Evolutionary conservation across 768 basidiomycete species (phyloP).

Genomic region (Rubroboletus satanas): DNA sequence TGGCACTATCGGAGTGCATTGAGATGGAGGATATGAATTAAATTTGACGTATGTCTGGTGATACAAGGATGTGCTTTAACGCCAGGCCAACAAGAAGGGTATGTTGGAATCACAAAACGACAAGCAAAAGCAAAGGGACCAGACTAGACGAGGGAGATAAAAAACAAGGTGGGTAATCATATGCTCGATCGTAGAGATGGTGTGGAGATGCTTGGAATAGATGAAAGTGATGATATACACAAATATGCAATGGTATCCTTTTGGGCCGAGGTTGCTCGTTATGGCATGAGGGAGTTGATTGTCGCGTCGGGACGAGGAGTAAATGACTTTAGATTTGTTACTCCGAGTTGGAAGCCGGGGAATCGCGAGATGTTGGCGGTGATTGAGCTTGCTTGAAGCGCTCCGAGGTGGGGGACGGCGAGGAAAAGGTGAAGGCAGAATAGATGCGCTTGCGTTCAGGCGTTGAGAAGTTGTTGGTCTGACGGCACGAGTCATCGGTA

Average conservation of each 20-base stretch:
- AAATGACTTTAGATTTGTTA: conserved; percentile 5
- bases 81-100: conserved; percentile 22
- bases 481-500: conserved; percentile 54
- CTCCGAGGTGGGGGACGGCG: conserved; percentile 60
- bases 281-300: conserved; percentile 1
- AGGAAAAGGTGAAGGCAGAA: conserved; percentile 74
- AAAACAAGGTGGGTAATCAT: conserved; percentile 24
- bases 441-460: conserved; percentile 73
- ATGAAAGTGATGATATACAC: conserved; percentile 34
- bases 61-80: conserved; percentile 30
- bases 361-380: conserved; percentile 28
- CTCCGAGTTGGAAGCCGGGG: conserved; percentile 17
- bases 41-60: conserved; percentile 32
- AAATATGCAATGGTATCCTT: conserved; percentile 32
- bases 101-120: conserved; percentile 28
- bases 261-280: conserved; percentile 8
- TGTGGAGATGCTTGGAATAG: conserved; percentile 29
- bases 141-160: conserved; percentile 25
- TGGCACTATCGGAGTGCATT: conserved; percentile 2
- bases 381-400: conserved; percentile 47
- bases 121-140: conserved; percentile 25
- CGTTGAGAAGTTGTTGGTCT: conserved; percentile 65
- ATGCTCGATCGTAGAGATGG: conserved; percentile 25
- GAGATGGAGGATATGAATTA: conserved; percentile 20
- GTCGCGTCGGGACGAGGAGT: not conserved